phyloP scores from a whole-genome alignment of 2,329 filamentous ascomycete genomes.

The Aureobasidium namibiae region DNA sequence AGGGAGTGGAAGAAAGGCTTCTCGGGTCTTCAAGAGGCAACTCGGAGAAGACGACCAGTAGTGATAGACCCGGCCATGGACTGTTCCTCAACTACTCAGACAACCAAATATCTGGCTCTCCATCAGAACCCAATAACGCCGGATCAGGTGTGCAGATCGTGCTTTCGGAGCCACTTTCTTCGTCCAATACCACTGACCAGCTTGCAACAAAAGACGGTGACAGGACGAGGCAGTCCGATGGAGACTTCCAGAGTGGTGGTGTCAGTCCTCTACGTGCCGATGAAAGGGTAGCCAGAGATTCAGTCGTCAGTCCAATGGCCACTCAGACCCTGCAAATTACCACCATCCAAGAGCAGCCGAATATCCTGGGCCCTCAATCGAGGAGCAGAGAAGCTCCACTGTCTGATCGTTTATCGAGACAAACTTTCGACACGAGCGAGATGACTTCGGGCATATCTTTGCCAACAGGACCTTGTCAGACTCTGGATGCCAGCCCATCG shows the following conservation, averaged over 20 bases:
- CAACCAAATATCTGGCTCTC: neutral
- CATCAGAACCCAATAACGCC: neutral
- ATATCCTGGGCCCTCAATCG: neutral
- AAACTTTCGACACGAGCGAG: neutral
- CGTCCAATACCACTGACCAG: neutral
- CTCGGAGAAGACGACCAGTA: neutral
- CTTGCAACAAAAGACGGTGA: neutral
- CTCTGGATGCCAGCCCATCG: neutral
- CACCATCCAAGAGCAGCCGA: neutral
- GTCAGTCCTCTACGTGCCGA: slow-evolving; percentile 25
- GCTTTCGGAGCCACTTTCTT: neutral
- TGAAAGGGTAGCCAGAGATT: slow-evolving; percentile 24
- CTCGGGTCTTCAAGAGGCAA: neutral
- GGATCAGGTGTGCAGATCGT: neutral
- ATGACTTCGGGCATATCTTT: neutral
- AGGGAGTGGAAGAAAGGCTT: neutral
- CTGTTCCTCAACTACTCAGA: neutral
- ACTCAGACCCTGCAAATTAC: slow-evolving; percentile 22
- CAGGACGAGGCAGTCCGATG: neutral
- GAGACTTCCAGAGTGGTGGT: slow-evolving; percentile 12
- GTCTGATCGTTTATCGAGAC: neutral
- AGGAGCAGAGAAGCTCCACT: neutral
- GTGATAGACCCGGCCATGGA: neutral
- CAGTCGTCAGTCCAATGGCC: slow-evolving; percentile 27
- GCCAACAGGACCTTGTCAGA: neutral